These are phyloP conservation scores for Cryptococcus sp. DNA, from an alignment of 1,284 basidiomycete genomes.

Conservation along the genomic window DNA sequence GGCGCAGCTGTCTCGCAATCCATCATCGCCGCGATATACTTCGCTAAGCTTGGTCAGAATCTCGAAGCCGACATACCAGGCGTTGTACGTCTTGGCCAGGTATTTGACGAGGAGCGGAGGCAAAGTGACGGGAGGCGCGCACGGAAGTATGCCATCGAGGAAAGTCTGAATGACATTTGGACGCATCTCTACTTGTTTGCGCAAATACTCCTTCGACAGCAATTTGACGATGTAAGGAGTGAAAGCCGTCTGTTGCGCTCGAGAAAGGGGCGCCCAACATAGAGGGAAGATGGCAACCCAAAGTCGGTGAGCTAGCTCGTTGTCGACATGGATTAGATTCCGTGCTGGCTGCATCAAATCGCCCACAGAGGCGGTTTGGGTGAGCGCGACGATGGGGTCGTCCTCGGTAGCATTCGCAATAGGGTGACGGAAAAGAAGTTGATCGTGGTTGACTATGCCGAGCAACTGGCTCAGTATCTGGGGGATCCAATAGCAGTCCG, in stretches of 20 bases:
- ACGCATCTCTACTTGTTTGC: constrained; percentile 83
- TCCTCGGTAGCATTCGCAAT: constrained; percentile 22
- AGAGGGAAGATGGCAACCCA: constrained; percentile 92
- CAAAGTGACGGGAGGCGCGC: constrained; percentile 80
- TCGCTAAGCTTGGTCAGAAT: constrained; percentile 76
- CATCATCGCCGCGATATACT: constrained; percentile 76
- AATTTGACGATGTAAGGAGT: constrained; percentile 88
- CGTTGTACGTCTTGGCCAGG: constrained; percentile 91
- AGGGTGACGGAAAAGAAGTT: constrained; percentile 38
- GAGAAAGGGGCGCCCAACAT: constrained; percentile 82
- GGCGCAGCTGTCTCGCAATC: constrained; percentile 78
- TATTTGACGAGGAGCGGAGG: constrained; percentile 97
- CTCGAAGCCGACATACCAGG: constrained; percentile 91
- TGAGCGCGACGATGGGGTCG: constrained; percentile 29
- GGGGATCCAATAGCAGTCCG: constrained; percentile 94
- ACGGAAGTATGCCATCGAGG: constrained; percentile 79
- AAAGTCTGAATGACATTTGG: constrained; percentile 95
- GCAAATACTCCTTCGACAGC: constrained; percentile 90
- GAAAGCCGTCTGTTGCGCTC: constrained; percentile 84
- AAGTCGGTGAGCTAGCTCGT: constrained; percentile 72
- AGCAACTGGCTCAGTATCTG: constrained; percentile 88
- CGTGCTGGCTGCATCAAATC: constrained; percentile 75
- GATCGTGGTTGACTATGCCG: constrained; percentile 73
- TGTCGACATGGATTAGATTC: constrained; percentile 79
- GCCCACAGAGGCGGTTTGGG: constrained; percentile 53